Conservation (phyloP, 2,329 filamentous ascomycete genomes). For the Colletotrichum tanaceti region DNA sequence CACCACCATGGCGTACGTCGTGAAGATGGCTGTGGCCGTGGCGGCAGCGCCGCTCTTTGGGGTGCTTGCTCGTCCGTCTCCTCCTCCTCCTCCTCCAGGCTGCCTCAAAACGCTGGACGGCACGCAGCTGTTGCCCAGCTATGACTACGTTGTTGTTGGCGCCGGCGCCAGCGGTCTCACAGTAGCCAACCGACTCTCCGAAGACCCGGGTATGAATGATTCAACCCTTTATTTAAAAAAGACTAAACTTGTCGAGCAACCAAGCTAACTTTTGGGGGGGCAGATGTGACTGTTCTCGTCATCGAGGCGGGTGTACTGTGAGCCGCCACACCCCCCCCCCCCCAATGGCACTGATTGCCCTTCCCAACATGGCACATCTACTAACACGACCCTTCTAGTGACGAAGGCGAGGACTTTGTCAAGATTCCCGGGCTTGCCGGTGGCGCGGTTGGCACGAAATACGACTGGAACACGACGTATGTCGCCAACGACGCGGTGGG, state of each 20-base stretch:
- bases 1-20: slow-evolving; percentile 25
- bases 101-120: slow-evolving; percentile 18
- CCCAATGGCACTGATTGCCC: background rate
- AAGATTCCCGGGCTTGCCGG: slow-evolving; percentile 46
- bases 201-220: slow-evolving; percentile 46
- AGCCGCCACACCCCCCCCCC: too few species aligned
- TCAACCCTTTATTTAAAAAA: background rate
- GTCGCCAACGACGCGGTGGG: slow-evolving; percentile 32
- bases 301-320: slow-evolving; percentile 45
- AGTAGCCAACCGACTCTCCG: slow-evolving; percentile 52
- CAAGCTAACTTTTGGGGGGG: slow-evolving; percentile 18
- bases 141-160: slow-evolving; percentile 51
- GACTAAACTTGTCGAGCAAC: background rate
- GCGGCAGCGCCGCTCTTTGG: slow-evolving; percentile 34
- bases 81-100: slow-evolving; percentile 20
- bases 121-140: slow-evolving; percentile 34
- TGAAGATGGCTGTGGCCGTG: slow-evolving; percentile 33
- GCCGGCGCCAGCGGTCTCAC: slow-evolving; percentile 52
- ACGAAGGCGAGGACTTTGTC: slow-evolving; percentile 43
- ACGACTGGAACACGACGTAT: slow-evolving; percentile 47
- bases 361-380: background rate
- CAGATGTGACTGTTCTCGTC: slow-evolving; percentile 45
- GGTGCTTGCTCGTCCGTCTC: slow-evolving; percentile 30
- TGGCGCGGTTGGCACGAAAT: slow-evolving; percentile 42
- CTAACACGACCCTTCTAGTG: slow-evolving; percentile 6